phyloP scores from a whole-genome alignment of 1,284 basidiomycete genomes.

The Lentinula novae-zelandiae region DNA sequence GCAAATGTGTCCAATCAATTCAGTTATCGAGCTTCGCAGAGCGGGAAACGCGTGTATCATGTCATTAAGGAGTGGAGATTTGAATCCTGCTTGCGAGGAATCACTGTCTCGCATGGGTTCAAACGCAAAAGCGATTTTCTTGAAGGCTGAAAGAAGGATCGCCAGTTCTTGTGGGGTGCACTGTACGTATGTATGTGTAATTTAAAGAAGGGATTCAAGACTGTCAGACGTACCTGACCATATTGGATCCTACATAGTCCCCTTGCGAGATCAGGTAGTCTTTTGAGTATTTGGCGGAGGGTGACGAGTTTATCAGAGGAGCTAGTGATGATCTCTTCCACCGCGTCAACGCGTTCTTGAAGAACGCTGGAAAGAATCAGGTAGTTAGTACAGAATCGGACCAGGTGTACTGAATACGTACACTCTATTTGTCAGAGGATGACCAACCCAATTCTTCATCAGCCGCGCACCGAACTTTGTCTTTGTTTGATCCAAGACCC shows the following conservation, averaged over 20 bases:
- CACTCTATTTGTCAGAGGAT: conserved; percentile 77
- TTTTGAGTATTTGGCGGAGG: conserved; percentile 68
- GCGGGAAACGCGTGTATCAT: conserved; percentile 70
- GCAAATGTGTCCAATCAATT: conserved; percentile 59
- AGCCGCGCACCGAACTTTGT: conserved; percentile 88
- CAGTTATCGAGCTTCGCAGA: conserved; percentile 52
- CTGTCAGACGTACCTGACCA: conserved; percentile 57
- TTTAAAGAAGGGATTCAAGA: conserved; percentile 3
- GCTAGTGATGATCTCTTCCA: conserved; percentile 74
- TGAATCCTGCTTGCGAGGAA: conserved; percentile 51
- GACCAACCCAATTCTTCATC: conserved; percentile 84
- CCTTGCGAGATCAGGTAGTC: conserved; percentile 85
- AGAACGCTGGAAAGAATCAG: conserved; percentile 48
- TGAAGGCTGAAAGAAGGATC: conserved; percentile 73
- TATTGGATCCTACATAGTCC: conserved; percentile 91
- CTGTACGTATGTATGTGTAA: conserved; percentile 30
- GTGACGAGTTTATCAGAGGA: conserved; percentile 55
- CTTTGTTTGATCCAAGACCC: conserved; percentile 82
- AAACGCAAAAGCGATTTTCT: conserved; percentile 71
- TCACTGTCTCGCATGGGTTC: conserved; percentile 33
- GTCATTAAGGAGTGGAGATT: conserved; percentile 66
- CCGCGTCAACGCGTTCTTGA: conserved; percentile 76
- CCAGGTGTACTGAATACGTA: conserved; percentile 29
- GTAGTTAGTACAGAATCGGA: not conserved
- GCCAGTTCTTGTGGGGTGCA: conserved; percentile 85